Base-by-base conservation (phyloP, 2,329 filamentous ascomycete genomes). In the Dissoconium aciculare region DNA sequence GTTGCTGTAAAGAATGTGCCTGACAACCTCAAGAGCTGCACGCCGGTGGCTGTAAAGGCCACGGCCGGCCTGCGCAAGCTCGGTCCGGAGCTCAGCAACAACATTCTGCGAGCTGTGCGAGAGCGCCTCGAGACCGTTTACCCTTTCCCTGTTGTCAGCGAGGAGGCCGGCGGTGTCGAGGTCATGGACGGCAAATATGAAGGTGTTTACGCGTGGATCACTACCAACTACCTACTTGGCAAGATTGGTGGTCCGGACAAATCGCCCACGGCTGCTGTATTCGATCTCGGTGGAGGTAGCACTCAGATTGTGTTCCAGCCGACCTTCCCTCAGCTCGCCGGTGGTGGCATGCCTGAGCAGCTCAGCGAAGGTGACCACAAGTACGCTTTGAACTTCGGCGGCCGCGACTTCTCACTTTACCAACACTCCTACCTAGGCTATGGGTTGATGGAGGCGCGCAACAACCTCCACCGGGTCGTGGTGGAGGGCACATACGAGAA, bases 221-320 rank as follows among this genome's bases (percentile, higher is more conserved):
- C 89, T 5, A 89, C 84, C 43, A 98, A 98, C 67, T 98, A 98
- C 59, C 77, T 98, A 24, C 73, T 98, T 14, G 87, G 87, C 50
- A 95, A 95, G 63, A 95, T 98, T 56, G 89, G 89, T 36, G 80
- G 81, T 8, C 81, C 84, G 2, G 87, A 94, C 53, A 74, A 85
- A 55, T 83, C 72, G 40, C 79, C 83, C 30, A 95, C 89, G 2
- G 91, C 89, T 24, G 89, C 89, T 30, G 74, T 94, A 36, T 93
- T 98, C 50, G 89, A 98, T 53, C 77, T 98, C 28, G 89, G 89
- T 40, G 89, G 89, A 24, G 75, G 89, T 32, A 94, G 85, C 13
- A 98, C 91, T 10, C 89, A 98, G 62, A 94, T 98, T 52, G 91
- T 98, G 44, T 98, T 95, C 58, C 75, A 98, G 64, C 91, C 91